Percentiles rank a stretch among this genome's conserved stretches.
Conservation (phyloP, 1,284 basidiomycete species). For the Cerrena zonata region DNA sequence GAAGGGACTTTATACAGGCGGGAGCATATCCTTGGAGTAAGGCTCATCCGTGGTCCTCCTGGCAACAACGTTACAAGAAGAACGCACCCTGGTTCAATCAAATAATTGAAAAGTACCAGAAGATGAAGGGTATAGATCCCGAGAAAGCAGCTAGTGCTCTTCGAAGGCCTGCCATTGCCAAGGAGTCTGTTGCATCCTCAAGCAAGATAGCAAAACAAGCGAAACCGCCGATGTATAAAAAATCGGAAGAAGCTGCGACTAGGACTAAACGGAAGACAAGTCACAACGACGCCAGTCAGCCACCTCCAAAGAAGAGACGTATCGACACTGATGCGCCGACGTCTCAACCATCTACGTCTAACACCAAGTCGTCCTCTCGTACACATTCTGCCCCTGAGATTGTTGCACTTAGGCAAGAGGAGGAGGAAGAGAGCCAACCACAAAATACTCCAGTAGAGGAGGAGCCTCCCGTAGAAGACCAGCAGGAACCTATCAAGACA, state of each 20-base stretch:
- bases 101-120: slow-evolving; percentile 33
- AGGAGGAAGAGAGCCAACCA: slow-evolving; percentile 4
- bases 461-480: too few species aligned
- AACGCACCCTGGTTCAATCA: slow-evolving; percentile 36
- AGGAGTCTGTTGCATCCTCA: neutral
- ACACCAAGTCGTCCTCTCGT: neutral
- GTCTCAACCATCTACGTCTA: too few species aligned
- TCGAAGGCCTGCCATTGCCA: too few species aligned
- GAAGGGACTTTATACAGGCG: neutral
- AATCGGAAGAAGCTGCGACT: neutral
- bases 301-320: neutral
- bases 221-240: neutral
- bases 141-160: neutral
- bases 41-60: slow-evolving; percentile 46
- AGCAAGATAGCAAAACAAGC: neutral
- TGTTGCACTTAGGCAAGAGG: neutral
- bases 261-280: neutral
- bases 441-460: neutral
- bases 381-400: neutral
- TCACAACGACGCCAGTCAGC: neutral
- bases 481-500: neutral
- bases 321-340: too few species aligned
- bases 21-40: slow-evolving; percentile 36
- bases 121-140: slow-evolving; percentile 19
- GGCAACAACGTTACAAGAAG: slow-evolving; percentile 49